These are phyloP conservation scores for Backusella australiensis DNA, from an alignment of 192 early-diverging fungal species.

Conservation along the genomic window DNA sequence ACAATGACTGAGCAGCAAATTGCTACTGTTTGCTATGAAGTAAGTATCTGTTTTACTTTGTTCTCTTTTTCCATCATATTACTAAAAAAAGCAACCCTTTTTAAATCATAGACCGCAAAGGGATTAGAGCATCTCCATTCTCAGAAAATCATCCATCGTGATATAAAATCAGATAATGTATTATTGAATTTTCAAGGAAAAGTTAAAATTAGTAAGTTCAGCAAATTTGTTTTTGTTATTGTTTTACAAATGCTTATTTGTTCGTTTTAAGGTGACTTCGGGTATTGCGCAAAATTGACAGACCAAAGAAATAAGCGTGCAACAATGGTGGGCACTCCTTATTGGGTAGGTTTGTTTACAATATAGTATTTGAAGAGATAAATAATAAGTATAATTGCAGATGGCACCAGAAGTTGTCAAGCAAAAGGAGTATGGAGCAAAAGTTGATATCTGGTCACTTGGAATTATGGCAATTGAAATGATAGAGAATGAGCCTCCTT, in stretches of 20 bases:
- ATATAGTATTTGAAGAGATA: background rate
- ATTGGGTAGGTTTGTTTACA: constrained; percentile 55
- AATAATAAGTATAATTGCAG: background rate
- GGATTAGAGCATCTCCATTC: constrained; percentile 77
- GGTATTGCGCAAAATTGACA: constrained; percentile 79
- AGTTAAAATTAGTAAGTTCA: constrained; percentile 67
- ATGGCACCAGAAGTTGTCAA: constrained; percentile 98
- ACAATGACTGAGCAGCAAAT: constrained; percentile 84
- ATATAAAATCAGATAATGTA: constrained; percentile 89
- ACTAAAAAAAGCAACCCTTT: background rate
- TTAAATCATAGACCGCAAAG: constrained; percentile 51
- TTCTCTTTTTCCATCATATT: background rate
- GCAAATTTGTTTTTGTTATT: background rate
- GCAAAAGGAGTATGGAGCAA: constrained; percentile 88
- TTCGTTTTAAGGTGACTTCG: constrained; percentile 70
- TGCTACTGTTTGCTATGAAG: constrained; percentile 76
- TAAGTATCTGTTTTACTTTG: background rate
- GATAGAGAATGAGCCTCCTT: constrained; percentile 96
- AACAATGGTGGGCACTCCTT: constrained; percentile 89
- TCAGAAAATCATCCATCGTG: constrained; percentile 78
- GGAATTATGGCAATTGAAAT: constrained; percentile 99
- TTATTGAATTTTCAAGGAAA: constrained; percentile 64
- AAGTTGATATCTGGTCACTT: constrained; percentile 95
- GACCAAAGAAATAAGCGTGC: constrained; percentile 71
- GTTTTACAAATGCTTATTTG: background rate